A percentile compares a stretch with the other conserved stretches of the same genome.
Evolutionary conservation across 106 monocot species (phyloP).

Genomic region (Ottelia alismoides): DNA sequence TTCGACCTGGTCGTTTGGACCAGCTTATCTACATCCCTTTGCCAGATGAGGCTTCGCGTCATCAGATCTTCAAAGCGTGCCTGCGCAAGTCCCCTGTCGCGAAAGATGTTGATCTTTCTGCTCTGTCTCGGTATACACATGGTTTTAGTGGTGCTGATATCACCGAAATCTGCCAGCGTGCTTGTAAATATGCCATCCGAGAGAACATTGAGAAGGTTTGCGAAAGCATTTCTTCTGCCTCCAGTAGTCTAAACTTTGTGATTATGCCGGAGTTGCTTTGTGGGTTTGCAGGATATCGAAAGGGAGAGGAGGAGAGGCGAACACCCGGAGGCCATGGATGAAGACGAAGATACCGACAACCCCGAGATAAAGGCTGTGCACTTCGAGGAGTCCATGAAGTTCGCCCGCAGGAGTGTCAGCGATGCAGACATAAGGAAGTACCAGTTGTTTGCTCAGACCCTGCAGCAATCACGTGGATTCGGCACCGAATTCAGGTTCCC

Average conservation of each 20-base stretch:
- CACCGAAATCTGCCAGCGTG: slow-evolving; percentile 85
- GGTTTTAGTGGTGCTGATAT: slow-evolving; percentile 96
- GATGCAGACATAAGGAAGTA: slow-evolving; percentile 24
- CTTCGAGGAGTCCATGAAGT: slow-evolving; percentile 27
- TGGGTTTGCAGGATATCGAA: slow-evolving; percentile 16
- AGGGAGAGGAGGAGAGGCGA: slow-evolving; percentile 17
- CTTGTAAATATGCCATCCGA: slow-evolving; percentile 87
- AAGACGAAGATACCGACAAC: slow-evolving; percentile 10
- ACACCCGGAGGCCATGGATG: slow-evolving; percentile 24
- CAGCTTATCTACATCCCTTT: slow-evolving; percentile 86
- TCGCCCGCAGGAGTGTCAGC: slow-evolving; percentile 20
- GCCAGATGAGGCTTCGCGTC: slow-evolving; percentile 71
- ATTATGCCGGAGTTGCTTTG: too few relatives aligned
- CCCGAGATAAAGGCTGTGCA: slow-evolving; percentile 21
- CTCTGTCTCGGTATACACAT: slow-evolving; percentile 74
- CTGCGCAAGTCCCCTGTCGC: slow-evolving; percentile 78
- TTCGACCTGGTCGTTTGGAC: slow-evolving; percentile 47
- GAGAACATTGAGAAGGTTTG: slow-evolving; percentile 88
- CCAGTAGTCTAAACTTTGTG: too few relatives aligned
- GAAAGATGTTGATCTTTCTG: slow-evolving; percentile 67
- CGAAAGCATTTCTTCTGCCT: too few relatives aligned
- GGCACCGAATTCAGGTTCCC: slow-evolving; percentile 18
- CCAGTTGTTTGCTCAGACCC: slow-evolving; percentile 18
- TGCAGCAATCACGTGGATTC: slow-evolving; percentile 21
- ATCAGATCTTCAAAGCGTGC: slow-evolving; percentile 78